phyloP scores from a whole-genome alignment of 129 eudicot species.

The Escallonia rubra region DNA sequence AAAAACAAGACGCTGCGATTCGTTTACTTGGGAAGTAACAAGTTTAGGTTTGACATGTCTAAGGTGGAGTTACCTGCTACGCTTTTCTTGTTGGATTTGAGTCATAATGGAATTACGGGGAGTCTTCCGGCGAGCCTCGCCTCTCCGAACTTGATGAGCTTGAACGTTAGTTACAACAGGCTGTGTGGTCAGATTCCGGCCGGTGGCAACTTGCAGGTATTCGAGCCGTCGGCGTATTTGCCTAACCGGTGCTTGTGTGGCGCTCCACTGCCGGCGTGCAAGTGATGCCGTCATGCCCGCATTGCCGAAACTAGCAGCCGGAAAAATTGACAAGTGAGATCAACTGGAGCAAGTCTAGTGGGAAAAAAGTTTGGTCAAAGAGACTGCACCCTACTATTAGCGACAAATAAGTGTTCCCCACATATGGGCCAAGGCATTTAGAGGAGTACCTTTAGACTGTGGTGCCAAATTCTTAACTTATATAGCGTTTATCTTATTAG shows the following conservation, averaged over 20 bases:
- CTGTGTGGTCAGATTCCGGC: slow-evolving; percentile 40
- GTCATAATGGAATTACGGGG: slow-evolving; percentile 48
- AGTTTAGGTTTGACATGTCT: slow-evolving; percentile 40
- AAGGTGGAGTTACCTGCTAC: slow-evolving; percentile 29
- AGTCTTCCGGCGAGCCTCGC: slow-evolving; percentile 31
- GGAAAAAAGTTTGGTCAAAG: no score
- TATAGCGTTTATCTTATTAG: no score
- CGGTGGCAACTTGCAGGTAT: slow-evolving; percentile 24
- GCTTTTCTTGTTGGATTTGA: slow-evolving; percentile 37
- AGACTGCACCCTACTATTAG: no score
- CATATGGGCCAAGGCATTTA: no score
- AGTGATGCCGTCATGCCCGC: slow-evolving; percentile 8
- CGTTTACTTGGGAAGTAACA: slow-evolving; percentile 34
- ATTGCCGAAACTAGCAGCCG: no score
- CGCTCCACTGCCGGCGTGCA: slow-evolving; percentile 35
- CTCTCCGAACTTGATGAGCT: slow-evolving; percentile 11
- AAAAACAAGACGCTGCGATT: slow-evolving; percentile 28
- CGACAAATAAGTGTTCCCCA: no score
- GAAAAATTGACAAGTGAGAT: no score
- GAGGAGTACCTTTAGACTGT: no score
- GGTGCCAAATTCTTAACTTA: no score
- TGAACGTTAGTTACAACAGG: slow-evolving; percentile 32
- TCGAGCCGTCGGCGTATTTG: slow-evolving; percentile 20
- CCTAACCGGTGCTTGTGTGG: slow-evolving; percentile 44
- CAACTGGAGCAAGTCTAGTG: no score